A percentile compares a stretch with the other conserved stretches of the same genome.
These are phyloP conservation scores for Orobanche coerulescens DNA, from an alignment of 257 asterid species.

Conservation along the genomic window DNA sequence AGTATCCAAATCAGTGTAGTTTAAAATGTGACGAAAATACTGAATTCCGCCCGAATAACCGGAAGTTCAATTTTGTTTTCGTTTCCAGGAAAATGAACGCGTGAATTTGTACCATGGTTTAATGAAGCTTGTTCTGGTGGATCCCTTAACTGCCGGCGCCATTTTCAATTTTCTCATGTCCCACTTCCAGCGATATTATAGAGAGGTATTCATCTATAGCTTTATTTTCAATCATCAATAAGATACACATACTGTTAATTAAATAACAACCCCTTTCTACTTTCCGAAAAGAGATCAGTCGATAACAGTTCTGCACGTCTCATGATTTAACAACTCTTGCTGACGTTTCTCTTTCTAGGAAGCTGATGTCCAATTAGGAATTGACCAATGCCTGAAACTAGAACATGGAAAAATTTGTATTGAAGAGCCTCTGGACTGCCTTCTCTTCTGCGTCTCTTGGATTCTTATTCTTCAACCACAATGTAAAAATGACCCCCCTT, in stretches of 20 bases:
- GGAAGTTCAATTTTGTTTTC: slow-evolving; percentile 3
- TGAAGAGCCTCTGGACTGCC: slow-evolving; percentile 80
- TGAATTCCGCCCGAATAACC: too few species aligned
- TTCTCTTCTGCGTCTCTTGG: slow-evolving; percentile 74
- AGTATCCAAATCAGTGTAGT: neutral
- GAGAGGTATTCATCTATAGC: slow-evolving; percentile 44
- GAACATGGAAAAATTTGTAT: slow-evolving; percentile 48
- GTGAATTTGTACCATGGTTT: slow-evolving; percentile 61
- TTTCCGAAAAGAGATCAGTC: slow-evolving; percentile 10
- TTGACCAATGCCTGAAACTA: slow-evolving; percentile 50
- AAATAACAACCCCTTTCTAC: neutral
- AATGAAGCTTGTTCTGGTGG: slow-evolving; percentile 71
- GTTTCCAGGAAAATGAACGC: slow-evolving; percentile 59
- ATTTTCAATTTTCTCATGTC: slow-evolving; percentile 62
- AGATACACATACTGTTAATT: too few species aligned
- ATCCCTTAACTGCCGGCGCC: slow-evolving; percentile 48
- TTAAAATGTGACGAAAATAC: neutral
- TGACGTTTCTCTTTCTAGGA: slow-evolving; percentile 40
- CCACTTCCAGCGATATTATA: slow-evolving; percentile 64
- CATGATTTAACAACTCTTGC: neutral
- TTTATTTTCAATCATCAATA: neutral
- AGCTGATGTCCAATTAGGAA: slow-evolving; percentile 41
- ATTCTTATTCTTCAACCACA: slow-evolving; percentile 80
- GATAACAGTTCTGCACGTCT: neutral
- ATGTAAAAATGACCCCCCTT: slow-evolving; percentile 39